Evolutionary conservation across 768 basidiomycete genomes (phyloP), one percentile per base, ranked within the genome.

Genomic region (Suillus hirtellus): DNA sequence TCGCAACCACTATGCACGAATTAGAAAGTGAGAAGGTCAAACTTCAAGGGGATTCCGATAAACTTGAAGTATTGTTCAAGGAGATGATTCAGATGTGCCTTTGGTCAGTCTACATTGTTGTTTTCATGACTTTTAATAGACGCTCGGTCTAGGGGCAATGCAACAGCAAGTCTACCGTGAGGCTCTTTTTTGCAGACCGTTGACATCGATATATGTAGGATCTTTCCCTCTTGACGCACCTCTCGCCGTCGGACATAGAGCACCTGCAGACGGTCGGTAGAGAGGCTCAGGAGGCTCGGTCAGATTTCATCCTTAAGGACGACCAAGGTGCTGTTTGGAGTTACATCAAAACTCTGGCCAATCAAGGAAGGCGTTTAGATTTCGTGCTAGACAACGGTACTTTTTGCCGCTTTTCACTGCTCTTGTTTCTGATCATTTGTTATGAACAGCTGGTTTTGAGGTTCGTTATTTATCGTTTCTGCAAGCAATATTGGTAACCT

Each of bases 31-130:
- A 84, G 65, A 84, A 83, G 60, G 76, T 75, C 12, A 72, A 71
- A 1, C 66, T 89, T 4, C 71, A 71, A 34, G 71, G 79, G 0
- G 81, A 89, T 63, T 74, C 82, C 0, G 78, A 80, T 17, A 87
- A 87, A 64, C 77, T 93, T 19, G 77, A 79, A 38, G 78, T 89
- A 0, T 72, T 95, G 15, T 94, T 93, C 75, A 83, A 82, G 61
- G 90, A 94, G 73, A 94, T 95, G 90, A 80, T 92, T 9, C 92
- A 95, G 70, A 93, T 95, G 86, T 92, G 91, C 75, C 82, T 95
- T 31, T 95, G 93, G 93, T 88, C 61, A 60, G 77, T 66, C 37
- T 59, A 34, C 55, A 63, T 44, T 43, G 53, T 52, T 31, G 34
- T 21, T 11, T 52, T 15, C 12, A 7, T 44, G 40, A 47, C 31